Conservation (phyloP, 2,329 filamentous ascomycete genomes). For the Moelleriella libera region DNA sequence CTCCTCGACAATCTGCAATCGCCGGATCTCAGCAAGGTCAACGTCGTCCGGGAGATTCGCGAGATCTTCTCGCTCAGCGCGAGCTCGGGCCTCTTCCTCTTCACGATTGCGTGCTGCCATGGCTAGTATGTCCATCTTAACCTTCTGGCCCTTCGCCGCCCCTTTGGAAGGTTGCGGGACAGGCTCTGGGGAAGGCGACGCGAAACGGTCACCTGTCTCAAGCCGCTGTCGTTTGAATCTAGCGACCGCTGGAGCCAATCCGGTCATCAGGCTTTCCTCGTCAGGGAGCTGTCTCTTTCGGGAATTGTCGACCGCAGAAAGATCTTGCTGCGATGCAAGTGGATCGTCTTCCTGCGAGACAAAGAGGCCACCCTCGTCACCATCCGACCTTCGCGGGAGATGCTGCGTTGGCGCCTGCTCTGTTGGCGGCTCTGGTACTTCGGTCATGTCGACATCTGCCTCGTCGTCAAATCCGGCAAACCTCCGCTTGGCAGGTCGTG, state of each 20-base stretch:
- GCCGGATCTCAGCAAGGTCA: slow-evolving; percentile 58
- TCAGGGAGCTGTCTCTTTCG: slow-evolving; percentile 32
- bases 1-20: slow-evolving; percentile 62
- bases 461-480: slow-evolving; percentile 60
- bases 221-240: slow-evolving; percentile 67
- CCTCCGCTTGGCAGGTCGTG: slow-evolving; percentile 32
- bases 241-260: slow-evolving; percentile 62
- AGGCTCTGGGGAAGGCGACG: slow-evolving; percentile 12
- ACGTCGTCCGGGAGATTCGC: slow-evolving; percentile 45
- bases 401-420: slow-evolving; percentile 1
- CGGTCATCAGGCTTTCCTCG: slow-evolving; percentile 49
- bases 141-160: slow-evolving; percentile 30
- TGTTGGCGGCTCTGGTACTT: slow-evolving; percentile 5
- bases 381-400: slow-evolving; percentile 13
- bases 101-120: slow-evolving; percentile 45
- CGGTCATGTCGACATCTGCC: slow-evolving; percentile 22
- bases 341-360: slow-evolving; percentile 34
- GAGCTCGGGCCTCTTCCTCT: slow-evolving; percentile 50
- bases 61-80: slow-evolving; percentile 37
- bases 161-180: slow-evolving; percentile 7
- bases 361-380: slow-evolving; percentile 35
- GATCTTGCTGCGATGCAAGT: slow-evolving; percentile 8
- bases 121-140: slow-evolving; percentile 56
- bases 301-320: slow-evolving; percentile 13
- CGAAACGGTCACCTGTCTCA: slow-evolving; percentile 37